Conservation (phyloP, 768 basidiomycete genomes). For the Sporobolomyces roseus region DNA sequence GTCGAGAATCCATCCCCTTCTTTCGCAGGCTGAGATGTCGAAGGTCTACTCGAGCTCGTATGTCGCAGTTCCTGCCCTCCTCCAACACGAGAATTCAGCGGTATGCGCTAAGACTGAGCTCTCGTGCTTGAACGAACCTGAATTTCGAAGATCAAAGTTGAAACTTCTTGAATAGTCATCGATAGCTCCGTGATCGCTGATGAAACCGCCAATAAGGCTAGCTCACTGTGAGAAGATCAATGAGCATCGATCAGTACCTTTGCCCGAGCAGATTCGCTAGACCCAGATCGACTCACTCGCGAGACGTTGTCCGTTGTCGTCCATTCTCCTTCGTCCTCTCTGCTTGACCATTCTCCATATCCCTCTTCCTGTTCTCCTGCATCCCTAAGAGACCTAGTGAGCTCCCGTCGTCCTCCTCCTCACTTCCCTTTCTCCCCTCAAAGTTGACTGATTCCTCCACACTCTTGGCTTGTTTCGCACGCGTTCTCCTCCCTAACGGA, state of each 20-base stretch:
- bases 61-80: conserved; percentile 45
- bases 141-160: conserved; percentile 43
- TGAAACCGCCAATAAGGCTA: conserved; percentile 30
- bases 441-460: neutral
- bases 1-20: neutral
- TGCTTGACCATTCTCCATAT: too few relatives aligned
- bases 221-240: conserved; percentile 17
- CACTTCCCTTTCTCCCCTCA: neutral
- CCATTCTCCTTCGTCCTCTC: too few relatives aligned
- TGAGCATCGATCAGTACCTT: too few relatives aligned
- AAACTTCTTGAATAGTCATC: conserved; percentile 32
- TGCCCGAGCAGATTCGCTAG: too few relatives aligned
- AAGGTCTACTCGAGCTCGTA: conserved; percentile 4
- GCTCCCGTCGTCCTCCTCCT: too few relatives aligned
- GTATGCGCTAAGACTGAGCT: too few relatives aligned
- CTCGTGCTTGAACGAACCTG: conserved; percentile 34
- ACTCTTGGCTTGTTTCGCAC: neutral
- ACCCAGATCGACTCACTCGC: too few relatives aligned
- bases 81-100: too few relatives aligned
- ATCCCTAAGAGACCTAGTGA: too few relatives aligned
- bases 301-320: too few relatives aligned
- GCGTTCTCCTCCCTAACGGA: neutral
- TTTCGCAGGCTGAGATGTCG: neutral
- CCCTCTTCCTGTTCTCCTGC: too few relatives aligned
- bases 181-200: conserved; percentile 40